Evolutionary conservation across 1,139 yeast species (phyloP).

Genomic region (Taiozyma sp.): DNA sequence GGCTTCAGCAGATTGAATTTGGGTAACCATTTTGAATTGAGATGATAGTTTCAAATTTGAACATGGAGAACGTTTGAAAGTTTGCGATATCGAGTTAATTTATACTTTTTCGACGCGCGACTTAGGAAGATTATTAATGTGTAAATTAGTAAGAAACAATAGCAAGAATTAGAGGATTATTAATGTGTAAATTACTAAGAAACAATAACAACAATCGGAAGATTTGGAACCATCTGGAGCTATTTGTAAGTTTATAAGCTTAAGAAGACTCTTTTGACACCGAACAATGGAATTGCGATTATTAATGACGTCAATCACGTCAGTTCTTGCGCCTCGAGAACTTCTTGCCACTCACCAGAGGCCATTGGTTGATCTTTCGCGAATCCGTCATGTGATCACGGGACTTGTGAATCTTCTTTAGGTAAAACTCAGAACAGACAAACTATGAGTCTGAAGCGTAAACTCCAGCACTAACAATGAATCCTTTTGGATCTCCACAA

Average conservation of each 20-base stretch:
- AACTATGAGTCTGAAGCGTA: neutral
- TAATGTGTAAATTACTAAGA: too few relatives aligned
- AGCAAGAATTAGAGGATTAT: neutral
- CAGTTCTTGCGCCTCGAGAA: neutral
- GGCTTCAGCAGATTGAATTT: slow-evolving; percentile 48
- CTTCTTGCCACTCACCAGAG: too few relatives aligned
- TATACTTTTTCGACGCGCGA: neutral
- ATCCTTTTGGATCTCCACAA: neutral
- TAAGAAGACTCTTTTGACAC: too few relatives aligned
- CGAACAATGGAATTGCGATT: neutral
- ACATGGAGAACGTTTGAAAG: neutral
- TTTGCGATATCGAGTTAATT: neutral
- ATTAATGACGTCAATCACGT: neutral
- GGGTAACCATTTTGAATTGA: slow-evolving; percentile 34
- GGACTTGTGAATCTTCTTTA: neutral
- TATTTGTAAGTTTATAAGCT: too few relatives aligned
- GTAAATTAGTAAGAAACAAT: neutral
- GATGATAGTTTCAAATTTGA: neutral
- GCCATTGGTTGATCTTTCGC: too few relatives aligned
- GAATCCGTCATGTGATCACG: too few relatives aligned
- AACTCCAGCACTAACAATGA: neutral
- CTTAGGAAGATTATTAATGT: neutral
- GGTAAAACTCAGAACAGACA: neutral
- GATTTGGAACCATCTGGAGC: too few relatives aligned
- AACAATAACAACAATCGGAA: too few relatives aligned